Evolutionary conservation across 345 rosid genomes (phyloP).

Genomic region (Populus davidiana): DNA sequence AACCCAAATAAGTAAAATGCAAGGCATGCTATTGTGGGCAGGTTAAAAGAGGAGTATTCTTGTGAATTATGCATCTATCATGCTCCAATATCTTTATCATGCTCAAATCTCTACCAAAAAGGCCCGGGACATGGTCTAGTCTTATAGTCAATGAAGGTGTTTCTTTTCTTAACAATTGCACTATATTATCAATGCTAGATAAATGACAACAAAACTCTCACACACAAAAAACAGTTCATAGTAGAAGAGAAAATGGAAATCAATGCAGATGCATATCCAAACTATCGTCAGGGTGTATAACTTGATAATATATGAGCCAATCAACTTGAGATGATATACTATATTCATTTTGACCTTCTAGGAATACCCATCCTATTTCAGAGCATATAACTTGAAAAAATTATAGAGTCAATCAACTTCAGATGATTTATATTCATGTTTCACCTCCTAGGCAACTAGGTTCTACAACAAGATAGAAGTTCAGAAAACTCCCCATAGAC

Average conservation of each 20-base stretch:
- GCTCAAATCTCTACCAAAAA: not conserved
- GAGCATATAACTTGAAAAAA: not conserved
- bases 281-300: not conserved
- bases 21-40: not conserved
- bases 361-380: not conserved
- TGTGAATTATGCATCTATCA: not conserved
- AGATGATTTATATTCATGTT: not conserved
- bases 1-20: constrained; percentile 1
- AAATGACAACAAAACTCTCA: not conserved
- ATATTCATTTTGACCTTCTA: not conserved
- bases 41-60: not conserved
- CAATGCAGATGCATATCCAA: not conserved
- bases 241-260: not conserved
- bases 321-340: not conserved
- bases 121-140: not conserved
- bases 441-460: not conserved
- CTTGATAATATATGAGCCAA: not conserved
- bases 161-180: not conserved
- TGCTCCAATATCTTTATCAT: not conserved
- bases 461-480: not conserved
- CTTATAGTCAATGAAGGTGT: not conserved
- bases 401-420: not conserved
- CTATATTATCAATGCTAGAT: not conserved
- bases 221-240: not conserved
- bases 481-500: not conserved